Evolutionary conservation across 768 basidiomycete genomes (phyloP).

Genomic region (Candolleomyces aberdarensis): DNA sequence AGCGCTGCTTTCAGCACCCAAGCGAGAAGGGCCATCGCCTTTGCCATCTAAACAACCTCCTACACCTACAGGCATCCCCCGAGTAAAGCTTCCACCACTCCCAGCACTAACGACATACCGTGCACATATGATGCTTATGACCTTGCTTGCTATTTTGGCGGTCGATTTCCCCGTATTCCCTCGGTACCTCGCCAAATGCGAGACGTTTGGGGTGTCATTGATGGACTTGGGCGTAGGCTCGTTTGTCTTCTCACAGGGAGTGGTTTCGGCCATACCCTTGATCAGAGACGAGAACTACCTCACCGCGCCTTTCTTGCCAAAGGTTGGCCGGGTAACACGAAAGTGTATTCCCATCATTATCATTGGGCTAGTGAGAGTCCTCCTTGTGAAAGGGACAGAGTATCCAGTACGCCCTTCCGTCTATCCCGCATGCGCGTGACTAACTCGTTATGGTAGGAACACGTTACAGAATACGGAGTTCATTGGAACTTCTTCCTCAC

Average conservation of each 20-base stretch:
- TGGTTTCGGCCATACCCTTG: conserved; percentile 84
- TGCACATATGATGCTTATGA: conserved; percentile 95
- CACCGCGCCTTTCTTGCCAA: conserved; percentile 43
- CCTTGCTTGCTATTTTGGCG: conserved; percentile 85
- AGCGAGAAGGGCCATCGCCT: conserved; percentile 42
- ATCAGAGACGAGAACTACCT: conserved; percentile 61
- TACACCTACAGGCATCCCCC: conserved; percentile 16
- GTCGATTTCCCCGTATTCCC: conserved; percentile 97
- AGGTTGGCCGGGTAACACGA: conserved; percentile 45
- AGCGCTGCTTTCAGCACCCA: conserved; percentile 42
- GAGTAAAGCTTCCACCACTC: conserved; percentile 39
- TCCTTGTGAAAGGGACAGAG: conserved; percentile 88
- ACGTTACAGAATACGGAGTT: conserved; percentile 91
- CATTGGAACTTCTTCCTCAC: conserved; percentile 99
- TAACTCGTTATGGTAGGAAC: conserved; percentile 53
- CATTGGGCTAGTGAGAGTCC: conserved; percentile 73
- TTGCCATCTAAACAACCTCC: conserved; percentile 44
- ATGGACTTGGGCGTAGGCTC: conserved; percentile 99
- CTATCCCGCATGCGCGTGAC: background rate
- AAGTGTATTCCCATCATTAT: conserved; percentile 67
- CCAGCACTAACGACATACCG: conserved; percentile 85
- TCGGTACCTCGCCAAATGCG: conserved; percentile 83
- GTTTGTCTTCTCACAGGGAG: conserved; percentile 94
- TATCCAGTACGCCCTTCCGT: conserved; percentile 68
- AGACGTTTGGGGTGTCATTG: conserved; percentile 92